Evolutionary conservation across 176 grass and related monocot genomes (phyloP).

Genomic region (Echinochloa phyllopogon): DNA sequence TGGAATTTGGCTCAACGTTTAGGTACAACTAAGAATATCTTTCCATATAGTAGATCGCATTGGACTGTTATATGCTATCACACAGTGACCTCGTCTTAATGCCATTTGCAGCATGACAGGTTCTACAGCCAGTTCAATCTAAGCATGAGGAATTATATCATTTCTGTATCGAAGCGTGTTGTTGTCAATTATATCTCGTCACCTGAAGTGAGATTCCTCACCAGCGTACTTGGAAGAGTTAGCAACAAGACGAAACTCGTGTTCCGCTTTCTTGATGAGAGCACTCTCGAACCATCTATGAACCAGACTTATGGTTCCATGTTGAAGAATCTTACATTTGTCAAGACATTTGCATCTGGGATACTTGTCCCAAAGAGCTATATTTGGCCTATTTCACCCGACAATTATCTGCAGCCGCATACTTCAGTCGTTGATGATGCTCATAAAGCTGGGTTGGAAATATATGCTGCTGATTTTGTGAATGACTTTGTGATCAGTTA

Average conservation of each 20-base stretch:
- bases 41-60: background rate
- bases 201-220: slow-evolving; percentile 75
- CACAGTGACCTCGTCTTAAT: slow-evolving; percentile 9
- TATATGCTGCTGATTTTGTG: slow-evolving; percentile 82
- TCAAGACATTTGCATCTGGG: slow-evolving; percentile 90
- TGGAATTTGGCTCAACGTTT: slow-evolving; percentile 87
- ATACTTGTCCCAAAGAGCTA: slow-evolving; percentile 92
- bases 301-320: slow-evolving; percentile 75
- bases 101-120: slow-evolving; percentile 70
- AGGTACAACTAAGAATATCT: slow-evolving; percentile 51
- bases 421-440: slow-evolving; percentile 78
- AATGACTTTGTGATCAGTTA: slow-evolving; percentile 81
- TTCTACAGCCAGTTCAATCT: slow-evolving; percentile 91
- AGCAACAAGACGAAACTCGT: slow-evolving; percentile 73
- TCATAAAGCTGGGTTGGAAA: slow-evolving; percentile 83
- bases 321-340: slow-evolving; percentile 81
- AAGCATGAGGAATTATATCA: slow-evolving; percentile 78
- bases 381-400: slow-evolving; percentile 76
- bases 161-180: slow-evolving; percentile 63
- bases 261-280: slow-evolving; percentile 74
- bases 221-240: slow-evolving; percentile 50
- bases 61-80: background rate
- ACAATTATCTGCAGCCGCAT: slow-evolving; percentile 71
- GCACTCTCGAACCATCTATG: slow-evolving; percentile 61
- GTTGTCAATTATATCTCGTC: slow-evolving; percentile 81